Conservation (phyloP, 2,329 filamentous ascomycete genomes). For the Claviceps africana region DNA sequence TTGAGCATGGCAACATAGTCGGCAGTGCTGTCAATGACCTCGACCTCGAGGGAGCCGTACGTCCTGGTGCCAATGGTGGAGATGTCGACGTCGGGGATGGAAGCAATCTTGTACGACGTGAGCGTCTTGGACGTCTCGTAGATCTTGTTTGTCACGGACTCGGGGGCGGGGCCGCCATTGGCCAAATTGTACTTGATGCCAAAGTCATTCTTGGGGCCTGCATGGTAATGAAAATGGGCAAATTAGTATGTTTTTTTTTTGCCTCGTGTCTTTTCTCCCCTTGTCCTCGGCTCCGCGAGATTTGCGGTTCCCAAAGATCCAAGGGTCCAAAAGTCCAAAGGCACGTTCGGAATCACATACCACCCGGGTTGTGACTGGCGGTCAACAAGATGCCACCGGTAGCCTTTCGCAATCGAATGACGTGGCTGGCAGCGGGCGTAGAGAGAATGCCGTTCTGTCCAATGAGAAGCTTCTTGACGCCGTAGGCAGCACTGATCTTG, state of each 20-base stretch:
- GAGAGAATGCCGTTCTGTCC: slow-evolving; percentile 94
- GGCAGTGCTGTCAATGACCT: slow-evolving; percentile 82
- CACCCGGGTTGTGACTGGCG: slow-evolving; percentile 95
- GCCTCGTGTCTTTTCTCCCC: too few relatives aligned
- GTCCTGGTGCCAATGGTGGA: slow-evolving; percentile 66
- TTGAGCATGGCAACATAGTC: slow-evolving; percentile 95
- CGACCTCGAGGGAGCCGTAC: slow-evolving; percentile 80
- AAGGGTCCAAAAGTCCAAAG: too few relatives aligned
- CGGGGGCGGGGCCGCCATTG: slow-evolving; percentile 90
- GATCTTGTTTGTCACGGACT: slow-evolving; percentile 96
- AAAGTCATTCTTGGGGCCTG: slow-evolving; percentile 87
- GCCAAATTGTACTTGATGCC: slow-evolving; percentile 99
- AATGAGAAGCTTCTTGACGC: slow-evolving; percentile 96
- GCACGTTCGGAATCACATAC: slow-evolving; percentile 34
- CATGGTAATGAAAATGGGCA: slow-evolving; percentile 3
- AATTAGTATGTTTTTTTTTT: background rate
- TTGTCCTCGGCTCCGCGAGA: too few relatives aligned
- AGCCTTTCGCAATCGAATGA: slow-evolving; percentile 88
- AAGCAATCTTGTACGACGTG: slow-evolving; percentile 80
- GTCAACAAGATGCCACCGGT: slow-evolving; percentile 95
- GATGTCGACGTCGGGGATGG: slow-evolving; percentile 78
- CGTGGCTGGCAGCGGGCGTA: slow-evolving; percentile 87
- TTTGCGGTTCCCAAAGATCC: too few relatives aligned
- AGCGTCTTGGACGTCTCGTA: slow-evolving; percentile 82
- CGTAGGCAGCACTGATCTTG: slow-evolving; percentile 92